Evolutionary conservation across 2,329 filamentous ascomycete species (phyloP).

Genomic region (Polytolypa hystricis): DNA sequence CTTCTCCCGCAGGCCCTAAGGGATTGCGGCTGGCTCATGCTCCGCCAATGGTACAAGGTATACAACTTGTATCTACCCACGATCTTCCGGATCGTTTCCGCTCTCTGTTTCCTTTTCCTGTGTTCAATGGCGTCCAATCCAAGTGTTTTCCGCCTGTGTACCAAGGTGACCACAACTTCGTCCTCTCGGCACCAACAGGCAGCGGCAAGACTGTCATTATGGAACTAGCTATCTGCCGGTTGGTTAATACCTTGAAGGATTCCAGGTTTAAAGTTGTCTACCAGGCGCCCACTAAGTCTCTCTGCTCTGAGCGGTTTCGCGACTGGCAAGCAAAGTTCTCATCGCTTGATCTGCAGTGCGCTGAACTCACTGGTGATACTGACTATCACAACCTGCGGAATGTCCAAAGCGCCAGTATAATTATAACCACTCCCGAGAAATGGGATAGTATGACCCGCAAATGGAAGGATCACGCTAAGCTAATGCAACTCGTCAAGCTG

Average conservation of each 20-base stretch:
- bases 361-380: slow-evolving; percentile 74
- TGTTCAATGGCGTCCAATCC: slow-evolving; percentile 76
- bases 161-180: slow-evolving; percentile 59
- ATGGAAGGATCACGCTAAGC: slow-evolving; percentile 67
- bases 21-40: slow-evolving; percentile 23
- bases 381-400: slow-evolving; percentile 53
- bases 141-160: slow-evolving; percentile 62
- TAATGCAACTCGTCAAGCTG: slow-evolving; percentile 65
- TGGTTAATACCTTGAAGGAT: slow-evolving; percentile 46
- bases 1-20: slow-evolving; percentile 8
- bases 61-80: slow-evolving; percentile 47
- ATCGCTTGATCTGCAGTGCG: slow-evolving; percentile 55
- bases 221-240: slow-evolving; percentile 68
- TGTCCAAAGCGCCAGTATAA: slow-evolving; percentile 66
- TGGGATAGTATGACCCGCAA: slow-evolving; percentile 85
- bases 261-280: slow-evolving; percentile 71
- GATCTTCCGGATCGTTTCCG: slow-evolving; percentile 59
- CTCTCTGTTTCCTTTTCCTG: slow-evolving; percentile 57
- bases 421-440: slow-evolving; percentile 81
- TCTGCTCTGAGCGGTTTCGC: slow-evolving; percentile 63
- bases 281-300: slow-evolving; percentile 71
- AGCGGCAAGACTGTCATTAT: slow-evolving; percentile 76
- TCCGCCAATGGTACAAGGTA: slow-evolving; percentile 44
- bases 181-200: slow-evolving; percentile 70
- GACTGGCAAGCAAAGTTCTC: slow-evolving; percentile 71